These are phyloP conservation scores for Eutrema japonicum DNA, from an alignment of 345 rosid species.

Conservation along the genomic window DNA sequence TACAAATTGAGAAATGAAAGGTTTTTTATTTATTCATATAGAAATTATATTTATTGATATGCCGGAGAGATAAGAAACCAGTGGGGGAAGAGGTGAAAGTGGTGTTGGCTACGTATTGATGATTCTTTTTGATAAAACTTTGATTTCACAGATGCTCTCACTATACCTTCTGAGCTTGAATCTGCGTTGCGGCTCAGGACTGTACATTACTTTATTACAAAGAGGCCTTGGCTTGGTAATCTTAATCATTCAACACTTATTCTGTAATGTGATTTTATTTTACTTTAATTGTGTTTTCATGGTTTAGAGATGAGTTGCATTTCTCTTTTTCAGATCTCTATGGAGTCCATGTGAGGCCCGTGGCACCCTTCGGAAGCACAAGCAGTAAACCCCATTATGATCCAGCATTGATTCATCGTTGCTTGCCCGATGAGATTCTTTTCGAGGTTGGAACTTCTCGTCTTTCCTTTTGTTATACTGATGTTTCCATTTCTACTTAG, in stretches of 20 bases:
- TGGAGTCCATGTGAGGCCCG: slow-evolving; percentile 83
- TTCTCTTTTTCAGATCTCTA: slow-evolving; percentile 64
- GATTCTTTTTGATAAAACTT: not conserved
- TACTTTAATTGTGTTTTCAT: not conserved
- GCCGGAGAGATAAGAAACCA: not conserved
- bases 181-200: slow-evolving; percentile 79
- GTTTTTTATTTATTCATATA: not conserved
- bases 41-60: not conserved
- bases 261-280: not conserved
- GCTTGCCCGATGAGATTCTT: slow-evolving; percentile 92
- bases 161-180: slow-evolving; percentile 79
- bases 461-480: not conserved
- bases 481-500: not conserved
- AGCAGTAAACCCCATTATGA: slow-evolving; percentile 64
- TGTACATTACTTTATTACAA: slow-evolving; percentile 65
- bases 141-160: slow-evolving; percentile 51
- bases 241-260: slow-evolving; percentile 9
- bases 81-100: not conserved
- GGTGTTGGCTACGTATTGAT: not conserved
- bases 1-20: slow-evolving; percentile 13
- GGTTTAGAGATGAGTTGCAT: not conserved
- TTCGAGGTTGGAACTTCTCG: slow-evolving; percentile 59
- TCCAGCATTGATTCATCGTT: slow-evolving; percentile 76
- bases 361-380: slow-evolving; percentile 79
- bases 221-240: slow-evolving; percentile 95